These are phyloP conservation scores for Geotrichum aggregatum DNA, from an alignment of 1,139 yeast genomes.

Conservation along the genomic window DNA sequence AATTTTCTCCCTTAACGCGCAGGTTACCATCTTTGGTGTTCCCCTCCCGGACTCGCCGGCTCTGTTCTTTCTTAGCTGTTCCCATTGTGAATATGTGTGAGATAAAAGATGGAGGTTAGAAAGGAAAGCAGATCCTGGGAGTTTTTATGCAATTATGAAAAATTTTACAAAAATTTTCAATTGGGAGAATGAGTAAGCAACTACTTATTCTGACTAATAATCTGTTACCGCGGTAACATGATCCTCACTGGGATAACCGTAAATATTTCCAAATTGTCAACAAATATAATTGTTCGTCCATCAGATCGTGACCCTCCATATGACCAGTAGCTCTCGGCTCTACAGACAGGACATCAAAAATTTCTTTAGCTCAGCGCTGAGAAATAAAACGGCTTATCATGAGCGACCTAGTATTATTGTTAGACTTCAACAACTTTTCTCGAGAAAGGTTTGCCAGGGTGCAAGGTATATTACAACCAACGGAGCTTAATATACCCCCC, in stretches of 20 bases:
- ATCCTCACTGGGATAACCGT: not conserved
- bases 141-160: not conserved
- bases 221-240: conserved; percentile 1
- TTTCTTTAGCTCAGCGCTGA: not conserved
- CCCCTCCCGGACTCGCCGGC: conserved; percentile 76
- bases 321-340: not conserved
- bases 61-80: conserved; percentile 84
- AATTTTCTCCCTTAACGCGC: conserved; percentile 94
- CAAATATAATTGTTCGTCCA: not conserved
- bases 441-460: conserved; percentile 22
- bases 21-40: conserved; percentile 84
- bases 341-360: not conserved
- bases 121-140: not conserved
- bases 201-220: not conserved
- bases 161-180: conserved; percentile 7
- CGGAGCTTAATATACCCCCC: not conserved
- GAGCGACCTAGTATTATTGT: conserved; percentile 18
- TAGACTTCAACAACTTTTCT: conserved; percentile 22
- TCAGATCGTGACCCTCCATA: not conserved
- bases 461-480: conserved; percentile 19
- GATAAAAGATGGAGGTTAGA: conserved; percentile 1
- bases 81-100: conserved; percentile 55
- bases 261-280: conserved; percentile 5
- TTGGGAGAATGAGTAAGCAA: conserved; percentile 9
- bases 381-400: not conserved